Base-by-base conservation (phyloP, 148 eudicot genomes). In the Spergularia marina region DNA sequence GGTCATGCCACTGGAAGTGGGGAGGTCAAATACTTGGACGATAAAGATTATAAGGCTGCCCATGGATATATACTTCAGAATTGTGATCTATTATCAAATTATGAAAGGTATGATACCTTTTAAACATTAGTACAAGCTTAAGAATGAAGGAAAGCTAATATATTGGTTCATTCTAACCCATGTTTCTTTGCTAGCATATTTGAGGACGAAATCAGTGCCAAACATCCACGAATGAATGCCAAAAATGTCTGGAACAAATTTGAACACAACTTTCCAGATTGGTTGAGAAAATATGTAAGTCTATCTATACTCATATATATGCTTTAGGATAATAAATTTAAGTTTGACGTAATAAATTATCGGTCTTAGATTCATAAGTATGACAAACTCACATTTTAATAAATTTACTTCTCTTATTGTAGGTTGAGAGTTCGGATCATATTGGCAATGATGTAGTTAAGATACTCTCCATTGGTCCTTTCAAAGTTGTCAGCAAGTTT, bases 221-320 rank as follows among this genome's bases (percentile, higher is more conserved):
- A 12, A 16, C 59, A 53, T 9, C 77, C 77, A 16, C 6, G 4
- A 4, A 5, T 63, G 4, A 11, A 3, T 0, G 15, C 4, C 18
- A 10, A 21, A 14, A 41, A 65, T 3, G 62, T 75, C 13, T 75
- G 78, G 78, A 40, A 13, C 30, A 75, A 54, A 21, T 54, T 44
- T 40, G 64, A 20, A 12, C 30, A 20, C 8, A 8, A 65, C n/a
- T 75, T 65, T 66, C 52, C 71, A 20, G 16, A 18, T 12, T 75
- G 78, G 71, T 54, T 65, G 14, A 40, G 5, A 54, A 2, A 67
- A 53, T 47, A 65, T 21, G 72, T 65, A 75, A 75, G 78, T 16
- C 10, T n/a, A 51, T 16, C 7, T 7, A 7, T 12, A 44, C 60
- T 21, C 2, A 25, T 40, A 6, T 13, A 21, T 5, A 49, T 44